Percentiles rank a stretch among this genome's conserved stretches.
phyloP scores from a whole-genome alignment of 164 flowering plant species.

The Vitis cinerea region DNA sequence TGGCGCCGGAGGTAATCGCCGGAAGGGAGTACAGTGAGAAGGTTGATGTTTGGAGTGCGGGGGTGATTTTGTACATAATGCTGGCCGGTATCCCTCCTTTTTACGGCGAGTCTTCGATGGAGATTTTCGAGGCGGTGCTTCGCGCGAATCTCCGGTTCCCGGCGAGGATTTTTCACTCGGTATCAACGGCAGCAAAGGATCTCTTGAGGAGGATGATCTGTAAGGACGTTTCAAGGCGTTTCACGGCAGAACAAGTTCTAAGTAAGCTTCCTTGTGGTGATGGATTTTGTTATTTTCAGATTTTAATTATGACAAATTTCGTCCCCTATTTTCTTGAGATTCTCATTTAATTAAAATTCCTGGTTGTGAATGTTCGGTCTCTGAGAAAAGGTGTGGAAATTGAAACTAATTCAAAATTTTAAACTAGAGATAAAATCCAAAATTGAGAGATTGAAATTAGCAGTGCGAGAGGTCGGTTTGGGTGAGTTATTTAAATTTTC shows the following conservation, averaged over 20 bases:
- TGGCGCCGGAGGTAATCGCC: conserved; percentile 78
- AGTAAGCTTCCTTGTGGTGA: conserved; percentile 38
- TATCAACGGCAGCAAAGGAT: conserved; percentile 72
- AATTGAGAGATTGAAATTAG: too few relatives aligned
- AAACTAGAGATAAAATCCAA: too few relatives aligned
- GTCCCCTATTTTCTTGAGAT: neutral
- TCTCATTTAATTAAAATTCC: neutral
- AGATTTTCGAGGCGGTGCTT: conserved; percentile 71
- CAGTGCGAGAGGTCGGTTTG: too few relatives aligned
- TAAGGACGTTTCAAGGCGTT: conserved; percentile 59
- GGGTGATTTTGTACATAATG: conserved; percentile 74
- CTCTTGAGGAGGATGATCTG: conserved; percentile 67
- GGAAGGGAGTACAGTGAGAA: conserved; percentile 72
- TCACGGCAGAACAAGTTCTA: conserved; percentile 81
- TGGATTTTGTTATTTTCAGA: neutral
- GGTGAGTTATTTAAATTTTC: too few relatives aligned
- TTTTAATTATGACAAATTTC: neutral
- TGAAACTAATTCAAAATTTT: too few relatives aligned
- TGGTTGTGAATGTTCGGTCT: too few relatives aligned
- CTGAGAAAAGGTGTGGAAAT: too few relatives aligned
- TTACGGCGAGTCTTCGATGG: conserved; percentile 60
- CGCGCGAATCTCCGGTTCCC: conserved; percentile 73
- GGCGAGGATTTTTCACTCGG: conserved; percentile 39
- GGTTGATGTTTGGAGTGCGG: conserved; percentile 87
- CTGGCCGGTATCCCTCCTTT: conserved; percentile 78